Percentiles rank a stretch among this genome's conserved stretches.
Conservation (phyloP, 1,284 basidiomycete genomes). For the Ceratobasidium sp. region DNA sequence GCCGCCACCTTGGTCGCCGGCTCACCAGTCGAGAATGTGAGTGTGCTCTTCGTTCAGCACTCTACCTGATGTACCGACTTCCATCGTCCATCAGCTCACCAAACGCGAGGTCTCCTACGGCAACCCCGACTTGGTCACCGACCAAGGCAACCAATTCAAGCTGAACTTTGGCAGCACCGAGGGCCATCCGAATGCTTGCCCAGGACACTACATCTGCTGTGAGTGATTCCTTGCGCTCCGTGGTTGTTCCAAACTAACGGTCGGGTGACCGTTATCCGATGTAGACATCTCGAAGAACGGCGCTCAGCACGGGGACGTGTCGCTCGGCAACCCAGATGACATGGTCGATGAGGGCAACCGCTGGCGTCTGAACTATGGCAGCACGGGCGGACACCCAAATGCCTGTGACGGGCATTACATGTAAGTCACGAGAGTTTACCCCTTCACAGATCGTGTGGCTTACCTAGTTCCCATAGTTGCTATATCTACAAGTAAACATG, state of each 20-base stretch:
- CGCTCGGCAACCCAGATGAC: conserved; percentile 37
- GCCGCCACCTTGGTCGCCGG: conserved; percentile 20
- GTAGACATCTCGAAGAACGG: conserved; percentile 32
- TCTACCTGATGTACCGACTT: not conserved
- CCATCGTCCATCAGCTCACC: conserved; percentile 4
- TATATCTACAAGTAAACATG: conserved; percentile 38
- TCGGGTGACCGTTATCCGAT: not conserved
- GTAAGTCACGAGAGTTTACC: not conserved
- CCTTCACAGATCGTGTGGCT: not conserved
- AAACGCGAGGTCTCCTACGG: conserved; percentile 35
- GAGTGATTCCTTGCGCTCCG: not conserved
- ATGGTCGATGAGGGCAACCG: conserved; percentile 39
- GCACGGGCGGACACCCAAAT: conserved; percentile 38
- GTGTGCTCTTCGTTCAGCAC: not conserved
- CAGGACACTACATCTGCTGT: conserved; percentile 42
- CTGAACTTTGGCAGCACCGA: conserved; percentile 40
- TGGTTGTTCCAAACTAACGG: too few species aligned
- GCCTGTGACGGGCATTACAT: conserved; percentile 38
- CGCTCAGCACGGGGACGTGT: not conserved
- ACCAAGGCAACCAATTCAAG: conserved; percentile 39
- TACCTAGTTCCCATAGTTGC: not conserved
- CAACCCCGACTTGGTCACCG: too few species aligned
- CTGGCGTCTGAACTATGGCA: conserved; percentile 41
- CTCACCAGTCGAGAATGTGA: conserved; percentile 16
- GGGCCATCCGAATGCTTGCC: conserved; percentile 35